Evolutionary conservation across 2,329 filamentous ascomycete species (phyloP), one percentile per base, ranked within the genome.

Genomic region (Exophiala xenobiotica): DNA sequence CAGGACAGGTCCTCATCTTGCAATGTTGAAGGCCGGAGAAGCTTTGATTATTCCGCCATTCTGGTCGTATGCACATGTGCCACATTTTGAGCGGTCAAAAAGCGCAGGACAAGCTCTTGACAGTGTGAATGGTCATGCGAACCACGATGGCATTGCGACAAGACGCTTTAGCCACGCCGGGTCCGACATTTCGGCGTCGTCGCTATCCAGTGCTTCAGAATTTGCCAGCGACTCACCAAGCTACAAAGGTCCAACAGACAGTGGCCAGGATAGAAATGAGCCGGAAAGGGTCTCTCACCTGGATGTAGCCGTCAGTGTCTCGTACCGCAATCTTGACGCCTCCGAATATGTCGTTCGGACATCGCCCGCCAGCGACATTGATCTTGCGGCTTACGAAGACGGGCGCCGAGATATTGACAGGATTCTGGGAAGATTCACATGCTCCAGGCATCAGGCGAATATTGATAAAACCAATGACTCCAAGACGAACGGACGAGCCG

Each of bases 301-400:
- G 53, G 90, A 87, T 60, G 75, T 95, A 3, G 88, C 88, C 1
- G 84, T 95, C 14, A 95, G 95, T 64, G 80, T 92, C 18, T 95
- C 95, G 72, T 95, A 95, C 70, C 81, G 83, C 29, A 86, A 84
- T 56, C 73, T 93, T 6, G 37, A 47, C 11, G 73, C 82, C 2
- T 72, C 66, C 3, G 82, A 79, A 1, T 93, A 93, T 65, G 82
- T 88, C 1, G n/a, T n/a, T n/a, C n/a, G n/a, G n/a, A 67, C 78
- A 1, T 89, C 89, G 1, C 79, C 83, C 58, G 90, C 95, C 65
- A 85, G 88, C 1, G 95, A 95, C 64, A 77, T 88, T 24, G 90
- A 95, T 68, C 68, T 96, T 44, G 85, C 86, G 31, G 87, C 86
- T 1, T 95, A 95, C 65, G 88, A 95, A 65, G 89, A 87, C 62